Percentiles rank a stretch among this genome's conserved stretches.
These are phyloP conservation scores for Berkeleyomyces rouxiae DNA, from an alignment of 2,329 filamentous ascomycete species.

Conservation along the genomic window DNA sequence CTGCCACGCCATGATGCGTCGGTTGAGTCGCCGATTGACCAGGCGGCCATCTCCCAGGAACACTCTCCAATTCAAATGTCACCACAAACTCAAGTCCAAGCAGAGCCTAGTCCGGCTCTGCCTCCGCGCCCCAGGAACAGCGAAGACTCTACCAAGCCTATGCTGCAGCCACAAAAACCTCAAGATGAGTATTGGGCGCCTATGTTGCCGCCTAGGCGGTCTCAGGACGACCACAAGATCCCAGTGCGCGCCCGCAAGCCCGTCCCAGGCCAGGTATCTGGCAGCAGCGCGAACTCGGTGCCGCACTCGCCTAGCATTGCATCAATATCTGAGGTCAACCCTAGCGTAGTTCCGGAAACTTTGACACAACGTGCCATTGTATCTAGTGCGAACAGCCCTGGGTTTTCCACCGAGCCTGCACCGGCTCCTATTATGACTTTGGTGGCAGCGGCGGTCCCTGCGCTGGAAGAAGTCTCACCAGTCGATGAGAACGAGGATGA, in stretches of 20 bases:
- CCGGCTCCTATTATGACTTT: too few species aligned
- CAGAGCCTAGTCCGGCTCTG: slow-evolving; percentile 1
- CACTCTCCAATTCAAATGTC: background rate
- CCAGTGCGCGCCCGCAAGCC: slow-evolving; percentile 3
- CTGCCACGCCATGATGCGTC: slow-evolving; percentile 29
- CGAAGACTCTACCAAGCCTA: slow-evolving; percentile 4
- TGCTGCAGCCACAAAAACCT: background rate
- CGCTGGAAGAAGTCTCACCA: background rate
- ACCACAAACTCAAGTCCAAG: background rate
- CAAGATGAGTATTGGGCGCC: background rate
- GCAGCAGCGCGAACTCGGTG: background rate
- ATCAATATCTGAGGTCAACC: background rate
- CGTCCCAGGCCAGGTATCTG: background rate
- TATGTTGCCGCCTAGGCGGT: slow-evolving; percentile 4
- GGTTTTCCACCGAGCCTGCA: background rate
- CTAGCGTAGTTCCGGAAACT: background rate
- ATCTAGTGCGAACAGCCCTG: background rate
- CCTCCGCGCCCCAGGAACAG: background rate
- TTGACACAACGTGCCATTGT: background rate
- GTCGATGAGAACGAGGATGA: background rate
- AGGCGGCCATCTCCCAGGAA: slow-evolving; percentile 11
- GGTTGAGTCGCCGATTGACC: slow-evolving; percentile 30
- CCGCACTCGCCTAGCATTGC: slow-evolving; percentile 10
- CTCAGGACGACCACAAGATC: slow-evolving; percentile 7
- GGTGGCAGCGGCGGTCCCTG: background rate